Evolutionary conservation across 306 rosid species (phyloP).

Genomic region (Inga laurina): DNA sequence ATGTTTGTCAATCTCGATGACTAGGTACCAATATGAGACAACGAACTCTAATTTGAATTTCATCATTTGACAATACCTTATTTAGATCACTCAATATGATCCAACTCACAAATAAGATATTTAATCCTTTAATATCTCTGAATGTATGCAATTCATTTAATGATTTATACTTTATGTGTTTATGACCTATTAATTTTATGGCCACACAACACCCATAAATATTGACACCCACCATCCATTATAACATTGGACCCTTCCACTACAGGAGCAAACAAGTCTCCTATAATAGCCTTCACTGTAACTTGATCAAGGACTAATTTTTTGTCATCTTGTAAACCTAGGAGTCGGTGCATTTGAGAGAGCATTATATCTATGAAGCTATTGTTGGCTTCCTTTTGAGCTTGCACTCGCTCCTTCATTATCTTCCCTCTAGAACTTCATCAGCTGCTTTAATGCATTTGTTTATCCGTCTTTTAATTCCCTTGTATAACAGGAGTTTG

Average conservation of each 20-base stretch:
- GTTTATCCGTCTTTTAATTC: constrained; percentile 17
- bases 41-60: too few relatives aligned
- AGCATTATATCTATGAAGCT: constrained; percentile 23
- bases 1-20: too few relatives aligned
- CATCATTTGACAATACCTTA: too few relatives aligned
- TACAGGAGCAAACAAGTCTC: constrained; percentile 26
- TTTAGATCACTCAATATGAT: too few relatives aligned
- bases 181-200: too few relatives aligned
- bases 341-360: constrained; percentile 16
- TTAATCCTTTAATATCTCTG: too few relatives aligned
- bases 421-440: constrained; percentile 17
- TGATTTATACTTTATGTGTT: too few relatives aligned
- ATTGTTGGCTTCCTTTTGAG: background rate
- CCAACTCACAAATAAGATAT: too few relatives aligned
- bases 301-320: background rate
- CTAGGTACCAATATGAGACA: too few relatives aligned
- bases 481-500: background rate
- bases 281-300: constrained; percentile 24
- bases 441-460: background rate
- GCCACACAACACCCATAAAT: too few relatives aligned
- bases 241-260: background rate
- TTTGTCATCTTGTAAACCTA: constrained; percentile 5
- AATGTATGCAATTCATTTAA: too few relatives aligned
- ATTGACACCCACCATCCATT: too few relatives aligned
- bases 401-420: background rate